Conservation (phyloP, 371 early-diverging fungal species). For the Rhizopus microsporus region DNA sequence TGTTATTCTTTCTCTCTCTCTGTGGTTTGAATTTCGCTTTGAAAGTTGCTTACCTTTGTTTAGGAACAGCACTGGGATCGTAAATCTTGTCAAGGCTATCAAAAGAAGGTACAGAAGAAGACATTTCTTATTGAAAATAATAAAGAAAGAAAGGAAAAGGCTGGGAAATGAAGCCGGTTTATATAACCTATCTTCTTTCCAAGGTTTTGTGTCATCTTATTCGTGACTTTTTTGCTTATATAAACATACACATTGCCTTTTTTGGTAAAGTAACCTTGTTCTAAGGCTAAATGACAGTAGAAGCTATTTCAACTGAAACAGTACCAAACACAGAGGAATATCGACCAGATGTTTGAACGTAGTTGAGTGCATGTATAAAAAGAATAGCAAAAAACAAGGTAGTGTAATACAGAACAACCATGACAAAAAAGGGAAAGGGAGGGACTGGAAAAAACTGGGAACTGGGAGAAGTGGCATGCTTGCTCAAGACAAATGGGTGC, state of each 20-base stretch:
- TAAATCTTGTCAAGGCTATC: conserved; percentile 46
- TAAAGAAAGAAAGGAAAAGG: not conserved
- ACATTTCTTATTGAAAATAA: conserved; percentile 10
- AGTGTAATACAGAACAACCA: too few species aligned
- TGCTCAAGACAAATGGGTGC: too few species aligned
- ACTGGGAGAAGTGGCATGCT: too few species aligned
- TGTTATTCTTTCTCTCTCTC: too few species aligned
- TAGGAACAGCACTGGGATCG: conserved; percentile 31
- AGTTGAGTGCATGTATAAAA: too few species aligned
- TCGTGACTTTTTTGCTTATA: conserved; percentile 30
- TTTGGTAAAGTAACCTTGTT: not conserved
- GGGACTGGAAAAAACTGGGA: too few species aligned
- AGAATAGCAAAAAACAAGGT: too few species aligned
- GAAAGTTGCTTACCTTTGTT: conserved; percentile 39
- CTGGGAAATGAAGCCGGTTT: not conserved
- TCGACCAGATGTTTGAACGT: too few species aligned
- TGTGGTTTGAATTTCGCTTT: not conserved
- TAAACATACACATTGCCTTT: conserved; percentile 13
- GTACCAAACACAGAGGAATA: too few species aligned
- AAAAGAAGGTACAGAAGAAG: conserved; percentile 38
- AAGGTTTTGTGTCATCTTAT: not conserved
- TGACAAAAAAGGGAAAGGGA: too few species aligned
- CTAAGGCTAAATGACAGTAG: too few species aligned
- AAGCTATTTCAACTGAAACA: too few species aligned
- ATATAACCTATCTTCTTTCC: not conserved